phyloP scores from a whole-genome alignment of 805 yeast species.

The Metschnikowia hibisci region DNA sequence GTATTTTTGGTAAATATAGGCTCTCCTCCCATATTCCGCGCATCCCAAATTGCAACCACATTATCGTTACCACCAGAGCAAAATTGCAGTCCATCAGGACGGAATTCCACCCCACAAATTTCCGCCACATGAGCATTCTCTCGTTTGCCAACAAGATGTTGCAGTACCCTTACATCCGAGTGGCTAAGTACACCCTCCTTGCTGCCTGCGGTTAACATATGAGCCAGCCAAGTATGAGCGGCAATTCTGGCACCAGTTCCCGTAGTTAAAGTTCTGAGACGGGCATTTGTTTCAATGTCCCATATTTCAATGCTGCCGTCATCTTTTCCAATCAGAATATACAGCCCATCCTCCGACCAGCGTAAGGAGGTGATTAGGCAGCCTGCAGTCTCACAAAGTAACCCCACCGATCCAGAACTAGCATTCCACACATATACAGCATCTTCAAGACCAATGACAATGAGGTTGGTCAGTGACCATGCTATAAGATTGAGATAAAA shows the following conservation, averaged over 20 bases:
- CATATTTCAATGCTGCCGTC: conserved; percentile 88
- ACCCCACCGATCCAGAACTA: conserved; percentile 67
- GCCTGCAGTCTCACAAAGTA: conserved; percentile 51
- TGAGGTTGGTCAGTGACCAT: conserved; percentile 79
- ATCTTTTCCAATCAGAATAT: conserved; percentile 76
- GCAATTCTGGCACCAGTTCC: conserved; percentile 68
- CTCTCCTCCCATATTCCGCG: conserved; percentile 23
- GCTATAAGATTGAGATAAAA: conserved; percentile 81
- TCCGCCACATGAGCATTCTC: conserved; percentile 67
- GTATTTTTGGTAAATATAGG: conserved; percentile 75
- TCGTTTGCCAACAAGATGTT: conserved; percentile 63
- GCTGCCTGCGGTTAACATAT: conserved; percentile 81
- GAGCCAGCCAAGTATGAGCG: conserved; percentile 80
- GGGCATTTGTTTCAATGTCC: conserved; percentile 79
- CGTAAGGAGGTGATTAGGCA: conserved; percentile 65
- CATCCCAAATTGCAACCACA: conserved; percentile 90
- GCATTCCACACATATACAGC: conserved; percentile 94
- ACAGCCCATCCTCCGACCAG: conserved; percentile 91
- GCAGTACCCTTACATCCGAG: conserved; percentile 84
- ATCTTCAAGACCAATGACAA: conserved; percentile 85
- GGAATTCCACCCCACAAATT: conserved; percentile 88
- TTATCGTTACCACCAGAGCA: conserved; percentile 96
- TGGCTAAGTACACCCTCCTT: conserved; percentile 79
- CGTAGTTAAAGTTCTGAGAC: conserved; percentile 71
- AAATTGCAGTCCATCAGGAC: conserved; percentile 76